Base-by-base conservation (phyloP, 1,284 basidiomycete species). In the Dichomitus squalens region DNA sequence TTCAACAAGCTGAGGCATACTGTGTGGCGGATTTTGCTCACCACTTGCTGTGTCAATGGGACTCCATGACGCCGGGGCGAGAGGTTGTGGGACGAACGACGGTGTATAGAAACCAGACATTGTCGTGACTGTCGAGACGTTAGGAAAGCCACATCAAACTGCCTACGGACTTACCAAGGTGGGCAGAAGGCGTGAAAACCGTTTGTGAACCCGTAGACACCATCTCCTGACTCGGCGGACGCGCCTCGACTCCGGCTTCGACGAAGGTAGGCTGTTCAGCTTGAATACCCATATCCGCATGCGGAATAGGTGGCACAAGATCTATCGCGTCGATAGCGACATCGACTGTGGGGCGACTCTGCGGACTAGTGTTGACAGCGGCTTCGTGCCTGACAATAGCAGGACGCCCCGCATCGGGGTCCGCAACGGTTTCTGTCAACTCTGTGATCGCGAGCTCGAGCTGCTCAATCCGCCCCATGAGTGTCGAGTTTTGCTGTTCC, bases 351-450 rank as follows among this genome's bases (percentile, higher is more conserved):
- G 43, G 50, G 6, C 41, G 55, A 20, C 51, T 6, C 1, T n/a
- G 14, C 4, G 59, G 56, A 25, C 49, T 52, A 9, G 59, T 61
- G 44, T 60, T 60, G 47, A 63, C 57, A 25, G 36, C 53, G 6
- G 46, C 57, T 31, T 63, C 63, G 25, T 61, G 58, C 8, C 56
- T 43, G n/a, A 61, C 53, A 11, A 55, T 46, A 7, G 18, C 20
- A 39, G 55, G 52, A 46, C 59, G 54, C 6, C 55, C 62, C 5
- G 61, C 59, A n/a, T 61, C 53, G 4, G 63, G 59, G n/a, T 64
- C 59, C 23, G 57, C 56, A 16, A 61, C 41, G 27, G 49, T 57
- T 47, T 61, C 61, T 2, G 54, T 27, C 18, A 63, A 20, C 39
- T 63, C 58, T n/a, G 52, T 21, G 7, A 63, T 38, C 7, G 57